phyloP scores from a whole-genome alignment of 176 grass and related monocot species.

The Themeda triandra region DNA sequence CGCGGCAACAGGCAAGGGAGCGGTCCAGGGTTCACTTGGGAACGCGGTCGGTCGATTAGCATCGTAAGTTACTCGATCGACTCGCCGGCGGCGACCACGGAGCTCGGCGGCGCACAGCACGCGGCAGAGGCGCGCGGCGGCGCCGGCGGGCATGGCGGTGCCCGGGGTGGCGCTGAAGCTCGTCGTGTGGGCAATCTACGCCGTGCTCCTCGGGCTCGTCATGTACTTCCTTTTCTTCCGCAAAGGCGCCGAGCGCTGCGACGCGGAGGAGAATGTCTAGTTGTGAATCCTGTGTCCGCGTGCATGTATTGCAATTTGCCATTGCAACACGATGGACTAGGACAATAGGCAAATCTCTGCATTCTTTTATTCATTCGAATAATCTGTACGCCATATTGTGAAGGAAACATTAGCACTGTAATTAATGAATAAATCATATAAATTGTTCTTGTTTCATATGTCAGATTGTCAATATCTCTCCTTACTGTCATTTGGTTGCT shows the following conservation, averaged over 20 bases:
- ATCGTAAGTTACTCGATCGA: too few relatives aligned
- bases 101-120: too few relatives aligned
- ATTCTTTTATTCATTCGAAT: not conserved
- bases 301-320: not conserved
- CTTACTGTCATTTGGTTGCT: too few relatives aligned
- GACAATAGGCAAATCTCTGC: not conserved
- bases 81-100: too few relatives aligned
- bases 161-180: conserved; percentile 24
- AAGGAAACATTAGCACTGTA: not conserved
- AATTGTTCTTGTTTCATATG: too few relatives aligned
- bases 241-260: not conserved
- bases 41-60: too few relatives aligned
- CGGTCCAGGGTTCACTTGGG: too few relatives aligned
- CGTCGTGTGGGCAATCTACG: not conserved
- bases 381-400: not conserved
- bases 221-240: not conserved
- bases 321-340: not conserved
- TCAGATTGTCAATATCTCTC: too few relatives aligned
- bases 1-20: too few relatives aligned
- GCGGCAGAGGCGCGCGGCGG: too few relatives aligned
- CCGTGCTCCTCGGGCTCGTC: not conserved
- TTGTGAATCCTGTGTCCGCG: not conserved
- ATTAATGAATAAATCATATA: not conserved
- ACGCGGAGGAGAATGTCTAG: conserved; percentile 8
- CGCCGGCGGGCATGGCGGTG: too few relatives aligned